Percentiles rank a stretch among this genome's conserved stretches.
phyloP scores from a whole-genome alignment of 2,329 filamentous ascomycete species.

The Epichloe scottii region DNA sequence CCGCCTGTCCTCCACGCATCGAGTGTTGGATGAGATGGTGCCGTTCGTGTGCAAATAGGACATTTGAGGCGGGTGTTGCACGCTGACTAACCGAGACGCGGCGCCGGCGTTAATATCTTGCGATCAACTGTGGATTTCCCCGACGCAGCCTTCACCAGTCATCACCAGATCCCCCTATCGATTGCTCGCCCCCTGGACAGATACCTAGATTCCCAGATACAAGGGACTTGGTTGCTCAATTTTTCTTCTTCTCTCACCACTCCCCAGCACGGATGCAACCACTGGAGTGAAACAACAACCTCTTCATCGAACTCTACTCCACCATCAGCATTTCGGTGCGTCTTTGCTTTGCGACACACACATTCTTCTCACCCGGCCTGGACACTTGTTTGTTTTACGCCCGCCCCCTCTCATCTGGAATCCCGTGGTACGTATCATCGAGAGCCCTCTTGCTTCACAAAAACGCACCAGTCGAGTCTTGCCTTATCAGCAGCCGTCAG shows the following conservation, averaged over 20 bases:
- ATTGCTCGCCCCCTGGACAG: not conserved
- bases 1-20: not conserved
- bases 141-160: not conserved
- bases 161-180: not conserved
- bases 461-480: not conserved
- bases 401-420: not conserved
- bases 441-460: not conserved
- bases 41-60: not conserved
- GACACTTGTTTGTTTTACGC: not conserved
- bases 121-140: not conserved
- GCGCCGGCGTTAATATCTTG: no score
- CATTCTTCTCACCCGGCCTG: not conserved
- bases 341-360: conserved; percentile 2
- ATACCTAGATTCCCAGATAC: not conserved
- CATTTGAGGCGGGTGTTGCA: not conserved
- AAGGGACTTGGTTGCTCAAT: not conserved
- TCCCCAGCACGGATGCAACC: not conserved
- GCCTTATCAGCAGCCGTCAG: not conserved
- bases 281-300: not conserved
- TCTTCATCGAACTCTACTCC: not conserved
- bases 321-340: not conserved
- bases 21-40: not conserved
- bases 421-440: conserved; percentile 1
- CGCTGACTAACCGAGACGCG: no score
- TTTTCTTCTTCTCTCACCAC: not conserved